These are phyloP conservation scores for Amphichorda felina DNA, from an alignment of 2,329 filamentous ascomycete species.

Conservation along the genomic window DNA sequence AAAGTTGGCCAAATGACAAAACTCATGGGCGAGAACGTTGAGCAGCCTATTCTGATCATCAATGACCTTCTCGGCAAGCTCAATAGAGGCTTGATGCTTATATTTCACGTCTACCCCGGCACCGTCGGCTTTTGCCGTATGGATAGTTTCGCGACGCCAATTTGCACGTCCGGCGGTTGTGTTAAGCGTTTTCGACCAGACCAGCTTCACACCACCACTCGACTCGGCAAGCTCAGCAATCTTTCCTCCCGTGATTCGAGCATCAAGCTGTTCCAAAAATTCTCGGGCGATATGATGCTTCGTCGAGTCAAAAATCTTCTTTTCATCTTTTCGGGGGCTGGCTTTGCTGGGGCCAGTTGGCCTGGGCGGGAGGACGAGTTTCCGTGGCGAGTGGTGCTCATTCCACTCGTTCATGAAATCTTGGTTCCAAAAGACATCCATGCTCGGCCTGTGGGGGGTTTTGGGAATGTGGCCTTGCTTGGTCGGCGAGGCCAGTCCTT, in stretches of 20 bases:
- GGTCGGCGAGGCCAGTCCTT: conserved; percentile 14
- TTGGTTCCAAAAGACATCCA: conserved; percentile 49
- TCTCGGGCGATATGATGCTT: conserved; percentile 51
- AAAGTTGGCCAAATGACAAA: conserved; percentile 87
- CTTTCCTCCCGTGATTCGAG: conserved; percentile 45
- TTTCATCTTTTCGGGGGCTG: conserved; percentile 25
- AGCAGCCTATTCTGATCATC: conserved; percentile 64
- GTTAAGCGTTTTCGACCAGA: conserved; percentile 69
- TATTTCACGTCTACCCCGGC: conserved; percentile 17
- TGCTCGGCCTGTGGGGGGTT: conserved; percentile 39
- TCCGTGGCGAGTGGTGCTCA: conserved; percentile 44
- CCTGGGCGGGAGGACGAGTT: conserved; percentile 18
- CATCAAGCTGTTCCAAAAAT: conserved; percentile 62
- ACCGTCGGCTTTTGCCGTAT: conserved; percentile 14
- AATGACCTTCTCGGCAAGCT: conserved; percentile 82
- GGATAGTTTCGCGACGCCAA: conserved; percentile 52
- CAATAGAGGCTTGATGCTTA: conserved; percentile 63
- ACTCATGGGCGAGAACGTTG: conserved; percentile 93
- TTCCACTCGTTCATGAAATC: conserved; percentile 52
- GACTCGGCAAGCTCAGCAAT: conserved; percentile 44
- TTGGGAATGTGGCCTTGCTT: conserved; percentile 31
- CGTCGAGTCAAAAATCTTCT: conserved; percentile 47
- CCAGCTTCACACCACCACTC: conserved; percentile 59
- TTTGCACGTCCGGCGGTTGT: conserved; percentile 68
- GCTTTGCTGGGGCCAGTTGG: conserved; percentile 13